Evolutionary conservation across 495 filamentous ascomycete genomes (phyloP).

Genomic region (Neohortaea acidophila): DNA sequence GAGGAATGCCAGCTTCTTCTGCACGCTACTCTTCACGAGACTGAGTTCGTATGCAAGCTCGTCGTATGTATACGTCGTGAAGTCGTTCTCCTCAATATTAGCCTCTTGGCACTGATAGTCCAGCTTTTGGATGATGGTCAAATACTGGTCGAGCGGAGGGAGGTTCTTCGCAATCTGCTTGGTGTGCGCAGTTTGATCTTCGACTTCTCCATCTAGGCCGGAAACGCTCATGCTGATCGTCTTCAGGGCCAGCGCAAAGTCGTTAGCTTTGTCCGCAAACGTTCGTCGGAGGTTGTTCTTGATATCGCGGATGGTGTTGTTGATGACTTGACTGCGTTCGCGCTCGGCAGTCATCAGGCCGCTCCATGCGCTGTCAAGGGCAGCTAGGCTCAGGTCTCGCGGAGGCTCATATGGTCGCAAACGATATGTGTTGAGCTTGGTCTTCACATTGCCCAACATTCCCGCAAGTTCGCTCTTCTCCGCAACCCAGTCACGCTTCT

Average conservation of each 20-base stretch:
- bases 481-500: constrained; percentile 88
- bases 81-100: constrained; percentile 98
- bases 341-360: constrained; percentile 66
- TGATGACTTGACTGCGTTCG: constrained; percentile 77
- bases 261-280: constrained; percentile 93
- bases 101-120: constrained; percentile 85
- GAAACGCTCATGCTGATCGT: constrained; percentile 87
- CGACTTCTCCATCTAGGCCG: constrained; percentile 84
- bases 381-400: constrained; percentile 57
- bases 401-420: constrained; percentile 85
- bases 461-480: constrained; percentile 93
- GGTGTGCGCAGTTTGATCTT: constrained; percentile 81
- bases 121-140: constrained; percentile 64
- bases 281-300: constrained; percentile 83
- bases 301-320: constrained; percentile 95
- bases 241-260: constrained; percentile 86
- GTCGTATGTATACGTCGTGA: constrained; percentile 93
- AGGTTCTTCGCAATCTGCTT: constrained; percentile 64
- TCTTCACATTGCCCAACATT: constrained; percentile 95
- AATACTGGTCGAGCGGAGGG: constrained; percentile 71
- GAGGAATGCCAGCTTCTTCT: constrained; percentile 88
- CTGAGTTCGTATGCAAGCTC: constrained; percentile 88
- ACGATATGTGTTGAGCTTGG: constrained; percentile 87
- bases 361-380: constrained; percentile 69
- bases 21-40: constrained; percentile 74